phyloP scores from a whole-genome alignment of 2,329 filamentous ascomycete genomes.

The Colletotrichum endophyticum region DNA sequence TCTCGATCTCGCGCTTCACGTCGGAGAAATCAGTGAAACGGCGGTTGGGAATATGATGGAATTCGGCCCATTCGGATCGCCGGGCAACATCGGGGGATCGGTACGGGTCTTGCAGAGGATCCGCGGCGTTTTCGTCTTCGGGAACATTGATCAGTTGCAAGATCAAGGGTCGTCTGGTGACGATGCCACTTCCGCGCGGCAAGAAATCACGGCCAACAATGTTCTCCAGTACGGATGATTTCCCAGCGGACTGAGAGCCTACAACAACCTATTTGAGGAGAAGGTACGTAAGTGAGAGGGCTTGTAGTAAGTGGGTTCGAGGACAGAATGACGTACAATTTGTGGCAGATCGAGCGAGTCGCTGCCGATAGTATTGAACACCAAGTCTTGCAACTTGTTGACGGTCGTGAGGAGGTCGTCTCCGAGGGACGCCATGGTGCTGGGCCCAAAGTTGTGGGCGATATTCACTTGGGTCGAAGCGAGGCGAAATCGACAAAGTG shows the following conservation, averaged over 20 bases:
- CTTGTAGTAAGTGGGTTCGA: neutral
- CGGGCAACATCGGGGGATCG: slow-evolving; percentile 74
- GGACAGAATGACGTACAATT: slow-evolving; percentile 71
- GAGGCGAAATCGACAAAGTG: neutral
- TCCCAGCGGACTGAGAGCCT: slow-evolving; percentile 96
- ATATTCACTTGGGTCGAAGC: neutral
- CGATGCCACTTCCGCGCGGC: slow-evolving; percentile 94
- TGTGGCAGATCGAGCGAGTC: slow-evolving; percentile 97
- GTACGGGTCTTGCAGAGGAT: slow-evolving; percentile 74
- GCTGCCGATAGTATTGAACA: slow-evolving; percentile 99
- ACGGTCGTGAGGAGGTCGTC: slow-evolving; percentile 95
- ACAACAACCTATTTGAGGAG: slow-evolving; percentile 80
- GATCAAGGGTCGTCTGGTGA: slow-evolving; percentile 91
- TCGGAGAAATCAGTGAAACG: slow-evolving; percentile 90
- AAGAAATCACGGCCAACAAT: slow-evolving; percentile 98
- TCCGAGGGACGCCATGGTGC: slow-evolving; percentile 86
- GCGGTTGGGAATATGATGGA: slow-evolving; percentile 90
- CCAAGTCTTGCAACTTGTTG: slow-evolving; percentile 97
- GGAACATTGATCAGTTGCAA: slow-evolving; percentile 98
- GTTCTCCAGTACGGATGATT: slow-evolving; percentile 98
- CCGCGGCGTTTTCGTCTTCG: slow-evolving; percentile 66
- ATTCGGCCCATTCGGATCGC: slow-evolving; percentile 86
- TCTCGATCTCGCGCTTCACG: slow-evolving; percentile 96
- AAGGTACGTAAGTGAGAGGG: neutral
- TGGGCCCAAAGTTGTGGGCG: slow-evolving; percentile 6